phyloP scores from a whole-genome alignment of 202 grass and related monocot species.

The Alloteropsis angusta region DNA sequence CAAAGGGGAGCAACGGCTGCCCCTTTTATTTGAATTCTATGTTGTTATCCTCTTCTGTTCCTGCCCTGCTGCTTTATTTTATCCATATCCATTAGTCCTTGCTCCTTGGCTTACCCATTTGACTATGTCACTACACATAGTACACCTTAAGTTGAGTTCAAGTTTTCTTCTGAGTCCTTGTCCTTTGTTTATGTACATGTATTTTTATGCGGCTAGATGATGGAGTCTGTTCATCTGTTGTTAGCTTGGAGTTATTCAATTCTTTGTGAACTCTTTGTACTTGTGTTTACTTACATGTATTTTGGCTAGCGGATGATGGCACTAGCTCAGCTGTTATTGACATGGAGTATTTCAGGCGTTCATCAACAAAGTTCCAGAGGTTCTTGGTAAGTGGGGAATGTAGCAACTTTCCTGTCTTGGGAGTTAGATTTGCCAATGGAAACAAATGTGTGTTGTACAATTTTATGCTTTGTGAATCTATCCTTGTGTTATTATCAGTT shows the following conservation, averaged over 20 bases:
- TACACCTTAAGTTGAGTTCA: not conserved
- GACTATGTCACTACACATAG: not conserved
- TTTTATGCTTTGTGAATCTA: not conserved
- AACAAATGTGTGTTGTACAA: not conserved
- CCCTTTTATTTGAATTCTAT: not conserved
- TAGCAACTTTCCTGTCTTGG: not conserved
- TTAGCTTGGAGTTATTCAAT: slow-evolving; percentile 35
- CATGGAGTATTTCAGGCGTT: slow-evolving; percentile 46
- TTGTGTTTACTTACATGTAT: slow-evolving; percentile 18
- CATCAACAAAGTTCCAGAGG: slow-evolving; percentile 42
- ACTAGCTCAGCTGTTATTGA: slow-evolving; percentile 38
- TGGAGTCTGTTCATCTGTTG: slow-evolving; percentile 28
- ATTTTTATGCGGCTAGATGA: slow-evolving; percentile 26
- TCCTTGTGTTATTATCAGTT: not conserved
- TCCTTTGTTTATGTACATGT: not conserved
- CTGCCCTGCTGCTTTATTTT: not conserved
- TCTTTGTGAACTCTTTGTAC: not conserved
- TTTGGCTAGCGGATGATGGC: slow-evolving; percentile 37
- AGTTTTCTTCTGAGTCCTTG: not conserved
- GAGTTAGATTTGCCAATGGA: slow-evolving; percentile 14
- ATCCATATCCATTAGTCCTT: not conserved
- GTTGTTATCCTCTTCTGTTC: slow-evolving; percentile 1
- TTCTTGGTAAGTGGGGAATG: slow-evolving; percentile 52
- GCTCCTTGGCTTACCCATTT: not conserved
- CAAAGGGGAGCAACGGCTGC: not conserved